Percentiles rank a stretch among this genome's conserved stretches.
Conservation (phyloP, 2,329 filamentous ascomycete species). For the Claviceps arundinis region DNA sequence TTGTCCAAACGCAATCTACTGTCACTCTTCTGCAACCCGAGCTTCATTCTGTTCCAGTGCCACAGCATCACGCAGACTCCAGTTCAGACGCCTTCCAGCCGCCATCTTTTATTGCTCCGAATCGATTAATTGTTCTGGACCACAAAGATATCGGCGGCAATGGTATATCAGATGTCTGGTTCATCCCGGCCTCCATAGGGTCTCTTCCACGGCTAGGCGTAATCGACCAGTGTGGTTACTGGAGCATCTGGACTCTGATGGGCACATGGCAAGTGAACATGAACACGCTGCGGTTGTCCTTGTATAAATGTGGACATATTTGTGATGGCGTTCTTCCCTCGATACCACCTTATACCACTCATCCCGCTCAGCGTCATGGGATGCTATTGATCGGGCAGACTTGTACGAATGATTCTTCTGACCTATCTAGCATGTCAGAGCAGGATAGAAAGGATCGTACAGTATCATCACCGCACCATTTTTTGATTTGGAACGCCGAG, state of each 20-base stretch:
- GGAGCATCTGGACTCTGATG: constrained; percentile 53
- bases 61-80: constrained; percentile 9
- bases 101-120: constrained; percentile 40
- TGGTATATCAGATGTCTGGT: constrained; percentile 48
- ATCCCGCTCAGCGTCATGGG: constrained; percentile 25
- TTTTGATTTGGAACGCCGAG: constrained; percentile 25
- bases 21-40: constrained; percentile 40
- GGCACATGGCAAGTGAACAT: constrained; percentile 22
- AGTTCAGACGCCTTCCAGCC: constrained; percentile 11
- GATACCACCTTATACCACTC: constrained; percentile 17
- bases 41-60: constrained; percentile 26
- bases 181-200: constrained; percentile 38
- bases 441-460: constrained; percentile 1
- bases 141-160: constrained; percentile 38
- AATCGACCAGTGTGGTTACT: constrained; percentile 50
- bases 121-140: constrained; percentile 39
- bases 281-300: constrained; percentile 19
- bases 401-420: constrained; percentile 11
- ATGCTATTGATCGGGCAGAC: constrained; percentile 27
- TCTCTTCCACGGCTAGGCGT: constrained; percentile 50
- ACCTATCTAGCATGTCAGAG: constrained; percentile 6
- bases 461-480: constrained; percentile 8
- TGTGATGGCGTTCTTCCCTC: constrained; percentile 22
- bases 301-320: constrained; percentile 30
- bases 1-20: constrained; percentile 38